phyloP scores from a whole-genome alignment of 1,284 basidiomycete genomes.

The Rhodotorula sp. region DNA sequence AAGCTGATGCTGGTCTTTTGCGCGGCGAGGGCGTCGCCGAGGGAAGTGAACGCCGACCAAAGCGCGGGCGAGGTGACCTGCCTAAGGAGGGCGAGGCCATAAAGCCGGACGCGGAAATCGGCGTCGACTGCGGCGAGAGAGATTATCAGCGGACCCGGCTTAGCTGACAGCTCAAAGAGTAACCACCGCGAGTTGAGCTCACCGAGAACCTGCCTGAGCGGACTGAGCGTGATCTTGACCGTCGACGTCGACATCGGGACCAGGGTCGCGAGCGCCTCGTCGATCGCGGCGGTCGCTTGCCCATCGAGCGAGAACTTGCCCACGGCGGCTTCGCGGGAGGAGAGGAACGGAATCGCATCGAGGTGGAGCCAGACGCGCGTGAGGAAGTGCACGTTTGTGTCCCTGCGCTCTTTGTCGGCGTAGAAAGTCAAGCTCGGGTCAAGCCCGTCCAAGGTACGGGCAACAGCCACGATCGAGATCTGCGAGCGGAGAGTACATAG shows the following conservation, averaged over 20 bases:
- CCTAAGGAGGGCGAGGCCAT: slow-evolving; percentile 11
- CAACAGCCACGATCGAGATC: slow-evolving; percentile 23
- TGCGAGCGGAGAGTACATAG: not conserved
- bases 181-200: not conserved
- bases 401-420: not conserved
- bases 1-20: slow-evolving; percentile 21
- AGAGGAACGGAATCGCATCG: slow-evolving; percentile 25
- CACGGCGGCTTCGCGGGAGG: not conserved
- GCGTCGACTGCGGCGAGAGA: slow-evolving; percentile 16
- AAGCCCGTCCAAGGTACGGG: slow-evolving; percentile 5
- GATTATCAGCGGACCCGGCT: not conserved
- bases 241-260: slow-evolving; percentile 21
- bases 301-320: slow-evolving; percentile 23
- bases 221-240: slow-evolving; percentile 9
- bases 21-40: slow-evolving; percentile 9
- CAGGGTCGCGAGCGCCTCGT: slow-evolving; percentile 14
- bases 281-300: slow-evolving; percentile 20
- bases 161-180: not conserved
- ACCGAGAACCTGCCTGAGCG: slow-evolving; percentile 19
- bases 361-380: slow-evolving; percentile 24
- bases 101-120: slow-evolving; percentile 23
- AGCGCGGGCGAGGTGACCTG: slow-evolving; percentile 14
- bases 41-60: slow-evolving; percentile 11
- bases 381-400: slow-evolving; percentile 1
- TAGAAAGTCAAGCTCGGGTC: not conserved